Conservation (phyloP, 176 grass and related monocot genomes). For the Sorghum bicolor region Sorghum_bicolor_NCBIv3 NC_012871.2:53887001-53887500, state of each 20-base stretch:
- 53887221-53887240: background rate
- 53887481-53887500: conserved; percentile 19
- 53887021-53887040: background rate
- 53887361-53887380: conserved; percentile 89
- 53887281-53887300: conserved; percentile 82
- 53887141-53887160: background rate
- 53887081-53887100: background rate
- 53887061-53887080: background rate
- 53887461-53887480: background rate
- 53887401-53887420: conserved; percentile 97
- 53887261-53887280: conserved; percentile 1
- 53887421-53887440: conserved; percentile 66
- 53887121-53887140: background rate
- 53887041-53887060: background rate
- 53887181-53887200: background rate
- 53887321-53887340: conserved; percentile 88
- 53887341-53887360: conserved; percentile 89
- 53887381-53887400: conserved; percentile 93
- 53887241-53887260: conserved; percentile 14
- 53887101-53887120: background rate
- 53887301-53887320: conserved; percentile 89
- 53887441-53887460: conserved; percentile 18
- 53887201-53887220: background rate
- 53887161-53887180: background rate
- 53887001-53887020: background rate